phyloP scores from a whole-genome alignment of 2,329 filamentous ascomycete genomes.

The Colletotrichum sp. region DNA sequence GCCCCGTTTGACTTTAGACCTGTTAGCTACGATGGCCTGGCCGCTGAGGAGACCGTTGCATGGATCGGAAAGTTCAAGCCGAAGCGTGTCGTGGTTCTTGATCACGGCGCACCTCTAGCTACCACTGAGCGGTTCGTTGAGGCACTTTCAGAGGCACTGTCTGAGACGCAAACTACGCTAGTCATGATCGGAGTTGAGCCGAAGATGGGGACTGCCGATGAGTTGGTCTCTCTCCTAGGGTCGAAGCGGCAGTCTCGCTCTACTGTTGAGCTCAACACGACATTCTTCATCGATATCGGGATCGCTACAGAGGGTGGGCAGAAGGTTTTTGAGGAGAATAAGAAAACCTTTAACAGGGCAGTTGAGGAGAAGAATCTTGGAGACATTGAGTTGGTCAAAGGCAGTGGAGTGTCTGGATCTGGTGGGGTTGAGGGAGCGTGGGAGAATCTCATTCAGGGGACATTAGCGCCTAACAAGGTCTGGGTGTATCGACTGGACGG shows the following conservation, averaged over 20 bases:
- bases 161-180: neutral
- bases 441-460: neutral
- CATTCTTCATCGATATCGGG: conserved; percentile 1
- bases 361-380: neutral
- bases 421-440: conserved; percentile 5
- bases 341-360: conserved; percentile 1
- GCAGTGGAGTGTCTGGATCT: conserved; percentile 1
- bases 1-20: conserved; percentile 5
- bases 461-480: neutral
- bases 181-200: neutral
- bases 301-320: neutral
- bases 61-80: conserved; percentile 20
- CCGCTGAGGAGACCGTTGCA: neutral
- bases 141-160: neutral
- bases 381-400: conserved; percentile 1
- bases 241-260: neutral
- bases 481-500: neutral
- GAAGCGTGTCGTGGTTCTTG: conserved; percentile 22
- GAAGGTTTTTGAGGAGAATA: neutral
- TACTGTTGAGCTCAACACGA: conserved; percentile 16
- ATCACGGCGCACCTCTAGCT: conserved; percentile 22
- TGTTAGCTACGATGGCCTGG: conserved; percentile 11
- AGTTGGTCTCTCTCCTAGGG: neutral
- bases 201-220: neutral
- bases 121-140: neutral